Conservation (phyloP, 305 asterid species). For the Solanum hybrid region DNA sequence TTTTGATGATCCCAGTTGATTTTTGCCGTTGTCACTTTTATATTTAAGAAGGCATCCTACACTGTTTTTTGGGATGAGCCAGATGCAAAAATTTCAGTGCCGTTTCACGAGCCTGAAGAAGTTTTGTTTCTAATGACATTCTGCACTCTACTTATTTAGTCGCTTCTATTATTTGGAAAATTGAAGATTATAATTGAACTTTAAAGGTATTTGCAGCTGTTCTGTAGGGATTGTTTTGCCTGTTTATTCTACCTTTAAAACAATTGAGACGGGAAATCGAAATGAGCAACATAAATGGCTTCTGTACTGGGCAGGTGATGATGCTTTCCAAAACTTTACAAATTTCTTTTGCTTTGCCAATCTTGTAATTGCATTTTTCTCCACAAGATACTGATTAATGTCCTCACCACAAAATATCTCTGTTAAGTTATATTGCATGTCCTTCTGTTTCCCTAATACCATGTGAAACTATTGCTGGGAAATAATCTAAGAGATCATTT, state of each 20-base stretch:
- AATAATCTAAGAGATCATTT: neutral
- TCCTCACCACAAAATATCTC: neutral
- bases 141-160: neutral
- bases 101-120: neutral
- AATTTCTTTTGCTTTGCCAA: neutral
- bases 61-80: neutral
- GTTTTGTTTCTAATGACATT: neutral
- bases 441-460: neutral
- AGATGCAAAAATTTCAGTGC: neutral
- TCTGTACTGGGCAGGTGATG: slow-evolving; percentile 77
- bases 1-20: neutral
- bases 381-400: neutral
- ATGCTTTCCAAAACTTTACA: slow-evolving; percentile 2
- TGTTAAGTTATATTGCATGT: neutral
- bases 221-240: slow-evolving; percentile 80
- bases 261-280: slow-evolving; percentile 57
- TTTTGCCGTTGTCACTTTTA: neutral
- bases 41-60: neutral
- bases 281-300: slow-evolving; percentile 77
- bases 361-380: neutral
- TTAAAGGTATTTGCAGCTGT: slow-evolving; percentile 40
- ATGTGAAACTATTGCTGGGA: neutral
- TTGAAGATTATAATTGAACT: neutral
- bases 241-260: slow-evolving; percentile 86
- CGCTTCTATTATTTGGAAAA: neutral